A percentile compares a stretch with the other conserved stretches of the same genome.
Evolutionary conservation across 2,329 filamentous ascomycete species (phyloP).

Genomic region (Botrytis galanthina): DNA sequence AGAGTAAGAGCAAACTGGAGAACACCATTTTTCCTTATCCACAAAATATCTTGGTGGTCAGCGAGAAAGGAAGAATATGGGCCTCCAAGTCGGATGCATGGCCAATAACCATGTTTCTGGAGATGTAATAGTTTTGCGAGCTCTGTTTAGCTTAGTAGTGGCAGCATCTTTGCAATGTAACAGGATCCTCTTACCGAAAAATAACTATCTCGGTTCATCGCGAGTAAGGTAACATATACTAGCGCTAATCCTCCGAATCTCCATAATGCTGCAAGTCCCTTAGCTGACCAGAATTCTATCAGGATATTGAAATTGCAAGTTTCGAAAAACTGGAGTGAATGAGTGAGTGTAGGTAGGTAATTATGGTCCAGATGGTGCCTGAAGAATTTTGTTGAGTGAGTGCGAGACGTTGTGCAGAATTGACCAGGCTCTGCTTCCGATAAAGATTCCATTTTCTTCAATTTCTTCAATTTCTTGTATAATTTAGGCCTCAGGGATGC

Average conservation of each 20-base stretch:
- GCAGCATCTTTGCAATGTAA: background rate
- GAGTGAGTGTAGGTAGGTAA: background rate
- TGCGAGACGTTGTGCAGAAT: slow-evolving; percentile 7
- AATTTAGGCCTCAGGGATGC: background rate
- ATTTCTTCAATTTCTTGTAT: background rate
- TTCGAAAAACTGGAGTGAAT: background rate
- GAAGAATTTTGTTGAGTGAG: slow-evolving; percentile 11
- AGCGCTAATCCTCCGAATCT: background rate
- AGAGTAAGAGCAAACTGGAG: background rate
- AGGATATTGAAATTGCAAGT: background rate
- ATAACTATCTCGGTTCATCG: background rate
- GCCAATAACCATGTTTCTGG: slow-evolving; percentile 12
- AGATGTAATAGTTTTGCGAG: background rate
- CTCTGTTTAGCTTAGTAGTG: background rate
- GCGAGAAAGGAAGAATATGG: background rate
- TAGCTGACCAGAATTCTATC: background rate
- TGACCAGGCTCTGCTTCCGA: slow-evolving; percentile 7
- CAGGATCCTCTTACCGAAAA: slow-evolving; percentile 5
- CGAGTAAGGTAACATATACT: slow-evolving; percentile 6
- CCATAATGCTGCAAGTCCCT: background rate
- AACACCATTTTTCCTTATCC: background rate
- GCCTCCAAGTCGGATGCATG: background rate
- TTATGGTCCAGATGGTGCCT: background rate
- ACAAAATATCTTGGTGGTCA: background rate
- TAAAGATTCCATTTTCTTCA: background rate